phyloP scores from a whole-genome alignment of 495 filamentous ascomycete genomes.

The Achaetomiella virescens region DNA sequence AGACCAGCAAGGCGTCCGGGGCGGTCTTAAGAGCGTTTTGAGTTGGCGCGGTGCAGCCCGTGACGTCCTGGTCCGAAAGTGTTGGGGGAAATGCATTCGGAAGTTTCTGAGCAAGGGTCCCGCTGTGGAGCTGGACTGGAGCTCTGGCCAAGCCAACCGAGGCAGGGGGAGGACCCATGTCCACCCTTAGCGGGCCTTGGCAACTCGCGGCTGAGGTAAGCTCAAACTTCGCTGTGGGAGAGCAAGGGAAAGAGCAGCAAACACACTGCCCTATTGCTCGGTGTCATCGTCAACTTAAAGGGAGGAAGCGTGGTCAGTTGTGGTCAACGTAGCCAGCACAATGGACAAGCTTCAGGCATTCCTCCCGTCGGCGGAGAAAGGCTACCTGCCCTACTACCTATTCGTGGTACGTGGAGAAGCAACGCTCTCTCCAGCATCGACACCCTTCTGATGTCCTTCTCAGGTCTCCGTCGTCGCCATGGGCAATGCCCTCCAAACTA shows the following conservation, averaged over 20 bases:
- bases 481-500: conserved; percentile 80
- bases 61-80: background rate
- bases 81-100: background rate
- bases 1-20: background rate
- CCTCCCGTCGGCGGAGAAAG: conserved; percentile 38
- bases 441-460: too few relatives aligned
- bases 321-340: background rate
- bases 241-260: too few relatives aligned
- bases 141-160: background rate
- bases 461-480: conserved; percentile 72
- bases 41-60: background rate
- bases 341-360: conserved; percentile 36
- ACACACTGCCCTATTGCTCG: too few relatives aligned
- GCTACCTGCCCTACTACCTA: conserved; percentile 45
- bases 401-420: conserved; percentile 35
- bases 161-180: background rate
- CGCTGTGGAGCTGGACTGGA: background rate
- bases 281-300: background rate
- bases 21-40: background rate
- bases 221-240: background rate
- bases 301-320: too few relatives aligned
- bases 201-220: background rate
- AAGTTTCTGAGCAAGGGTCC: conserved; percentile 1
- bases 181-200: background rate
- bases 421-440: too few relatives aligned